Evolutionary conservation across 2,329 filamentous ascomycete species (phyloP).

Genomic region (Colletotrichum higginsianum): DNA sequence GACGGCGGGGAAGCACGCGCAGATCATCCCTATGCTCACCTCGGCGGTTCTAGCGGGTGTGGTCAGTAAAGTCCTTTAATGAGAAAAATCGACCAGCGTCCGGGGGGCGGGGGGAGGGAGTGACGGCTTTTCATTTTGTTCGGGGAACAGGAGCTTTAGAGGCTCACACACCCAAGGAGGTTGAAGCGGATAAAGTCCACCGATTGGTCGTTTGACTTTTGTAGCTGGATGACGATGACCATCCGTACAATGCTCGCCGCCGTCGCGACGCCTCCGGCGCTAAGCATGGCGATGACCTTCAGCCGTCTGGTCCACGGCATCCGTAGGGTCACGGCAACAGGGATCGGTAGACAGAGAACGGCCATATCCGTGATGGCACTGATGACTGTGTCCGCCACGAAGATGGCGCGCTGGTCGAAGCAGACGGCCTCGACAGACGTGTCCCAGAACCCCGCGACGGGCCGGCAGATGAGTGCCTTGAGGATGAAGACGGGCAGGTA

Average conservation of each 20-base stretch:
- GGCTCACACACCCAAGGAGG: slow-evolving; percentile 35
- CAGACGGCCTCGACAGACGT: slow-evolving; percentile 49
- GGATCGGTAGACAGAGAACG: slow-evolving; percentile 49
- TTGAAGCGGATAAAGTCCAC: slow-evolving; percentile 41
- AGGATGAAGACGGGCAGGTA: slow-evolving; percentile 50
- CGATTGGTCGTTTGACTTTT: slow-evolving; percentile 45
- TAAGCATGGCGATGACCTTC: slow-evolving; percentile 49
- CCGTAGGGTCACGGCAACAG: slow-evolving; percentile 52
- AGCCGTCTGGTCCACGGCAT: slow-evolving; percentile 50
- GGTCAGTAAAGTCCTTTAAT: not conserved
- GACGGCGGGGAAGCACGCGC: slow-evolving; percentile 50
- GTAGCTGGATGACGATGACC: slow-evolving; percentile 45
- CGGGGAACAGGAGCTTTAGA: not conserved
- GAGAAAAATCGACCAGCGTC: too few relatives aligned
- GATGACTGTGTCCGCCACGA: slow-evolving; percentile 51
- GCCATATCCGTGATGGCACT: slow-evolving; percentile 51
- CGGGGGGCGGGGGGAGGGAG: too few relatives aligned
- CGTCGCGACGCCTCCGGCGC: slow-evolving; percentile 51
- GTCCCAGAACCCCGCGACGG: slow-evolving; percentile 58
- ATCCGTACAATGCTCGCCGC: slow-evolving; percentile 51
- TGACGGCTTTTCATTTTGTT: too few relatives aligned
- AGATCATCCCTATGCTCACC: slow-evolving; percentile 51
- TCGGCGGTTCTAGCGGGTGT: slow-evolving; percentile 47
- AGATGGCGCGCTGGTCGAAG: slow-evolving; percentile 53
- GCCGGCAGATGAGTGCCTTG: slow-evolving; percentile 58